phyloP scores from a whole-genome alignment of 345 rosid genomes.

The Gossypium longicalyx region DNA sequence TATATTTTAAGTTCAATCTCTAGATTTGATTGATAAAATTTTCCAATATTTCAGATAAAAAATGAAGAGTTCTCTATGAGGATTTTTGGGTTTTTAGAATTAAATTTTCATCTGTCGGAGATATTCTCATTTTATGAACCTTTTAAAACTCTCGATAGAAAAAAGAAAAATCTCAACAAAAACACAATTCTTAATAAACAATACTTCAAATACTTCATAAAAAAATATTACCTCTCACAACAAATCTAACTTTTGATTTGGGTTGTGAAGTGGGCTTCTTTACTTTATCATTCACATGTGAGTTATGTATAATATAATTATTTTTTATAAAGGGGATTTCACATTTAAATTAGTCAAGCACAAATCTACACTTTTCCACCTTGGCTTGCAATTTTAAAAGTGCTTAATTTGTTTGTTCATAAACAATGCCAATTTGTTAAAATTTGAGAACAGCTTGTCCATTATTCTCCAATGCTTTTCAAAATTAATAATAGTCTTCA shows the following conservation, averaged over 20 bases:
- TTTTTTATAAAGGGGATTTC: not conserved
- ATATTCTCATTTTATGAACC: too few species aligned
- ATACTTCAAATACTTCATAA: too few species aligned
- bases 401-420: not conserved
- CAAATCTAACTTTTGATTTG: not conserved
- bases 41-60: not conserved
- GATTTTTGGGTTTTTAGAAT: not conserved
- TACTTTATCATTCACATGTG: not conserved
- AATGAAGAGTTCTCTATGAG: not conserved
- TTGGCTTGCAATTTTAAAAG: not conserved
- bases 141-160: too few species aligned
- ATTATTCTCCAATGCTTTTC: not conserved
- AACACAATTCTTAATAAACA: too few species aligned
- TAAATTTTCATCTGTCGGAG: too few species aligned
- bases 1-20: conserved; percentile 3
- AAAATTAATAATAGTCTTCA: not conserved
- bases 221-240: too few species aligned
- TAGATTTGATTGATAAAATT: not conserved
- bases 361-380: not conserved
- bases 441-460: not conserved
- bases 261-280: not conserved
- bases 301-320: too few species aligned
- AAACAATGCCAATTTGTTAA: not conserved
- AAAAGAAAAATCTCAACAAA: too few species aligned
- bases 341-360: not conserved